Percentiles rank a stretch among this genome's conserved stretches.
Evolutionary conservation across 768 basidiomycete genomes (phyloP).

Genomic region (Phallus indusiatus): DNA sequence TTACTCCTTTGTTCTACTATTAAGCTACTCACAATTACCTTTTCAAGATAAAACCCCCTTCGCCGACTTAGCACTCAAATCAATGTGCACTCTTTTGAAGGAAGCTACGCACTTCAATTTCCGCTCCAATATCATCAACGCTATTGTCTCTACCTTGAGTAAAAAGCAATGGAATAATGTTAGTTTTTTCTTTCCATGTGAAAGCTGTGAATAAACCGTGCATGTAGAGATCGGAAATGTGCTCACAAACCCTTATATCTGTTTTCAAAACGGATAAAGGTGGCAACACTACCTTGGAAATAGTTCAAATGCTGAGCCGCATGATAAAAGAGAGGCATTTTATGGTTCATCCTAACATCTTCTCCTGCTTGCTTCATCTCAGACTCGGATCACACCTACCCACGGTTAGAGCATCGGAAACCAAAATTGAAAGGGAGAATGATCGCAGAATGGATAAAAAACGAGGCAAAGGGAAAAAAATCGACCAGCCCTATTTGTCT

Average conservation of each 20-base stretch:
- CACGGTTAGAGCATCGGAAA: constrained; percentile 65
- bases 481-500: constrained; percentile 67
- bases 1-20: constrained; percentile 4
- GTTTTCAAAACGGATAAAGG: constrained; percentile 80
- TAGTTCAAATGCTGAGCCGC: constrained; percentile 83
- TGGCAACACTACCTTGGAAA: constrained; percentile 74
- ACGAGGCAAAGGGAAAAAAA: constrained; percentile 47
- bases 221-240: constrained; percentile 71
- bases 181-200: constrained; percentile 18
- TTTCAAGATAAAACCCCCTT: constrained; percentile 56
- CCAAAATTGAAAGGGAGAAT: constrained; percentile 48
- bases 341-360: constrained; percentile 80
- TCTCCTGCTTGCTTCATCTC: constrained; percentile 75
- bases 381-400: constrained; percentile 78
- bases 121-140: constrained; percentile 82
- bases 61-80: constrained; percentile 61
- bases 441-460: constrained; percentile 26
- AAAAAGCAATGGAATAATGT: constrained; percentile 86
- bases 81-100: constrained; percentile 77
- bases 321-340: constrained; percentile 94
- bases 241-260: constrained; percentile 68
- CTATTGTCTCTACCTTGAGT: constrained; percentile 74
- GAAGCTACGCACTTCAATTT: constrained; percentile 97
- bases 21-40: constrained; percentile 15
- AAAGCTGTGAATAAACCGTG: not conserved